These are phyloP conservation scores for Rutstroemia sp. DNA, from an alignment of 2,329 filamentous ascomycete genomes.

Conservation along the genomic window DNA sequence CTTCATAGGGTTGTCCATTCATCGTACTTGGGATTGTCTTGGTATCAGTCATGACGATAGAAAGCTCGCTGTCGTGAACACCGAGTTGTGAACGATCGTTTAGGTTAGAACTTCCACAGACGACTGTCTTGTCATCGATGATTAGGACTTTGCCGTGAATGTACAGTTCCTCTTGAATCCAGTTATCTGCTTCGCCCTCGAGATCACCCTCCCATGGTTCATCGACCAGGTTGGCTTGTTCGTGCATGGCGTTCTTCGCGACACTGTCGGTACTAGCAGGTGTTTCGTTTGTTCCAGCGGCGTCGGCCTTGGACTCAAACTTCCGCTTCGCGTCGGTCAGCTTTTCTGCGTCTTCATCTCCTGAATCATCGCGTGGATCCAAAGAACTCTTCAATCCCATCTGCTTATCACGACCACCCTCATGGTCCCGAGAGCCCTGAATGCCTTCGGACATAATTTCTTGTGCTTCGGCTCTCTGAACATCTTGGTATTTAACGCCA, in stretches of 20 bases:
- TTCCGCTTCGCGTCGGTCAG: conserved; percentile 41
- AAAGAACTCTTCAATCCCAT: conserved; percentile 37
- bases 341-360: conserved; percentile 32
- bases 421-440: conserved; percentile 45
- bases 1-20: conserved; percentile 70
- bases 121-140: conserved; percentile 75
- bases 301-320: conserved; percentile 43
- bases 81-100: conserved; percentile 88
- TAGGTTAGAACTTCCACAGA: conserved; percentile 83
- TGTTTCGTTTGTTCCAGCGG: conserved; percentile 25
- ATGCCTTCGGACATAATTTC: conserved; percentile 76
- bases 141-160: conserved; percentile 89
- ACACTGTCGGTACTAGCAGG: conserved; percentile 38
- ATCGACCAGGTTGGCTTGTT: conserved; percentile 52
- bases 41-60: conserved; percentile 82
- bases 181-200: conserved; percentile 74
- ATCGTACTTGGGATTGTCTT: conserved; percentile 64
- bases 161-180: conserved; percentile 94
- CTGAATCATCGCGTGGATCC: conserved; percentile 24
- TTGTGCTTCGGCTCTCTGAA: conserved; percentile 81
- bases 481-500: conserved; percentile 76
- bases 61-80: conserved; percentile 83
- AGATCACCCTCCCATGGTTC: conserved; percentile 69
- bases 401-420: conserved; percentile 37
- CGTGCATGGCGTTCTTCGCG: conserved; percentile 77